A percentile compares a stretch with the other conserved stretches of the same genome.
phyloP scores from a whole-genome alignment of 805 yeast genomes.

The Metschnikowia amazonensis region DNA sequence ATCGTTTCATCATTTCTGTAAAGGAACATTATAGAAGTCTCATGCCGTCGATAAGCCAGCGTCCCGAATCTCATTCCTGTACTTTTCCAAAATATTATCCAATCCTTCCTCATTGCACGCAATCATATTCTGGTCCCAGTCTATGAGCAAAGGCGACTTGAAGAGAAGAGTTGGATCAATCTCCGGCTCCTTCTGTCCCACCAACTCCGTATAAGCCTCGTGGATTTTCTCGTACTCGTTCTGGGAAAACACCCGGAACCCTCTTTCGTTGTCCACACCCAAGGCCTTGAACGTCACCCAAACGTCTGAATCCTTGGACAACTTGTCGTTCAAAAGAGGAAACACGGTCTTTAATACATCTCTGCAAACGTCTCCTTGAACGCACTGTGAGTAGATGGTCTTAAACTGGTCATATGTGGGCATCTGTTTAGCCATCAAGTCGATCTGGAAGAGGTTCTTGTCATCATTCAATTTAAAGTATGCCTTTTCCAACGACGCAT shows the following conservation, averaged over 20 bases:
- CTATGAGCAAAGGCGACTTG: slow-evolving; percentile 40
- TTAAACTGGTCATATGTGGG: slow-evolving; percentile 43
- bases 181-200: slow-evolving; percentile 24
- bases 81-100: slow-evolving; percentile 28
- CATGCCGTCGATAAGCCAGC: slow-evolving; percentile 16
- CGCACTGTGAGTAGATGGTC: slow-evolving; percentile 25
- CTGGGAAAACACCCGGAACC: slow-evolving; percentile 31
- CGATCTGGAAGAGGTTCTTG: slow-evolving; percentile 31
- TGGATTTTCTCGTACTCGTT: slow-evolving; percentile 37
- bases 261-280: slow-evolving; percentile 20
- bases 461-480: slow-evolving; percentile 27
- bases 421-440: slow-evolving; percentile 36
- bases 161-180: slow-evolving; percentile 34
- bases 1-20: no score
- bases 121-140: slow-evolving; percentile 43
- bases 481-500: slow-evolving; percentile 30
- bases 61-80: slow-evolving; percentile 13
- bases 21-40: no score
- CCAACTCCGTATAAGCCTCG: slow-evolving; percentile 31
- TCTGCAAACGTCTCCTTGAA: slow-evolving; percentile 24
- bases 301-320: slow-evolving; percentile 17
- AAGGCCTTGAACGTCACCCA: slow-evolving; percentile 22
- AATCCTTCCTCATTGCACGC: slow-evolving; percentile 37
- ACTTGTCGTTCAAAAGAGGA: slow-evolving; percentile 34
- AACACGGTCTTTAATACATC: slow-evolving; percentile 28